Conservation (phyloP, 371 early-diverging fungal genomes). For the Fennellomyces sp. region DNA sequence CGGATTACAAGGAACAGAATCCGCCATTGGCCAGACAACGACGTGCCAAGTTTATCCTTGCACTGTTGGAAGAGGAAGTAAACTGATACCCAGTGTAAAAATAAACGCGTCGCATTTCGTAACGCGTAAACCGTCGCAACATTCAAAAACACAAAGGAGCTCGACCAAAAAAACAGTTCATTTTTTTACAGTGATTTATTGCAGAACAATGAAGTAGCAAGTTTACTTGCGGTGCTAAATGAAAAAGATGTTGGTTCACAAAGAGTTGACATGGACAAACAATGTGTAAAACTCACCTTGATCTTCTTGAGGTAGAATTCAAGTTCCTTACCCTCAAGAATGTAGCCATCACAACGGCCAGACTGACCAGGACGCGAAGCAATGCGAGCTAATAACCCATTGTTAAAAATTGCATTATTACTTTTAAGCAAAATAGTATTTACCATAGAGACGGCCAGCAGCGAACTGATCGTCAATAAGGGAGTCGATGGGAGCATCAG, state of each 20-base stretch:
- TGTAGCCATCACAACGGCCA: slow-evolving; percentile 98
- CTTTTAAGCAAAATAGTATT: slow-evolving; percentile 1
- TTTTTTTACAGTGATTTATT: slow-evolving; percentile 4
- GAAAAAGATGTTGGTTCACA: not conserved
- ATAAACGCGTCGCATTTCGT: too few relatives aligned
- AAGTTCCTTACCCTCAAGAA: slow-evolving; percentile 99
- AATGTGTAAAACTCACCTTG: slow-evolving; percentile 50
- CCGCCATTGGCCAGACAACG: slow-evolving; percentile 39
- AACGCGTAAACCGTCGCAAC: not conserved
- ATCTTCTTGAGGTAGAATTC: slow-evolving; percentile 96
- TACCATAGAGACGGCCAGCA: slow-evolving; percentile 94
- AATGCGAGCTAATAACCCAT: slow-evolving; percentile 67
- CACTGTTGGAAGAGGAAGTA: slow-evolving; percentile 11
- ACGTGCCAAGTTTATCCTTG: slow-evolving; percentile 32
- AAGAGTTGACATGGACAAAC: not conserved
- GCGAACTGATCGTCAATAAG: slow-evolving; percentile 94
- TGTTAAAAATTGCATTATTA: not conserved
- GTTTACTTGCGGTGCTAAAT: slow-evolving; percentile 22
- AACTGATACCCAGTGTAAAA: too few relatives aligned
- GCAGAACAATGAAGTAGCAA: slow-evolving; percentile 1
- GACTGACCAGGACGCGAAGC: slow-evolving; percentile 99
- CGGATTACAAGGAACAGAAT: slow-evolving; percentile 45
- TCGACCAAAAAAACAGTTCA: not conserved
- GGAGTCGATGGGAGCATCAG: slow-evolving; percentile 84
- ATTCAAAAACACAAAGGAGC: too few relatives aligned